Evolutionary conservation across 164 flowering plant genomes (phyloP).

Genomic region (Tinospora cordifolia): DNA sequence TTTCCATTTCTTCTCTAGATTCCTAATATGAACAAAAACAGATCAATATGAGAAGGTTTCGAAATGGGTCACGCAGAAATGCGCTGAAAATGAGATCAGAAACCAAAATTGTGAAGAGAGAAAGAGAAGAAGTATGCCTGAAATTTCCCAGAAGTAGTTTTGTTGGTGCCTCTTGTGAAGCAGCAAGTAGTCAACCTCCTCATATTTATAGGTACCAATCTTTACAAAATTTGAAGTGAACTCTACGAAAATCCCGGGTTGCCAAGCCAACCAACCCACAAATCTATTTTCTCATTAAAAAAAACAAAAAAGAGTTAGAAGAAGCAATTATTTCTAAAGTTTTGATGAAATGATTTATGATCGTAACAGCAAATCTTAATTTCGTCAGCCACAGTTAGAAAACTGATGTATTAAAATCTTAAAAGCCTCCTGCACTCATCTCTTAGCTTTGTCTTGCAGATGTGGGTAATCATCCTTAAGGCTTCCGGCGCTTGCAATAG

Average conservation of each 20-base stretch:
- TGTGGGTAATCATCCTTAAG: too few relatives aligned
- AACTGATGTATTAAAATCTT: too few relatives aligned
- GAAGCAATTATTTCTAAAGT: too few relatives aligned
- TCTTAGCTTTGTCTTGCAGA: too few relatives aligned
- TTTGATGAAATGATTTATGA: too few relatives aligned
- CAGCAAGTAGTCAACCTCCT: conserved; percentile 28
- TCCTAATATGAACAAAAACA: conserved; percentile 11
- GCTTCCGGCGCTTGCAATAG: too few relatives aligned
- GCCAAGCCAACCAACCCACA: conserved; percentile 19
- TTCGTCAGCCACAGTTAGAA: too few relatives aligned
- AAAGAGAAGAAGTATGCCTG: conserved; percentile 20
- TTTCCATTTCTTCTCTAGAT: conserved; percentile 26
- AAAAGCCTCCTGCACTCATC: not conserved
- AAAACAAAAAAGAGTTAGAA: not conserved
- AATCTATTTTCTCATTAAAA: not conserved
- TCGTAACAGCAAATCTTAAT: too few relatives aligned
- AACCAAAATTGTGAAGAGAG: not conserved
- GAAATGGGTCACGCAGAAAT: not conserved
- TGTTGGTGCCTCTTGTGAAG: conserved; percentile 25
- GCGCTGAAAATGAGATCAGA: not conserved
- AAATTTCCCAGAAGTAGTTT: conserved; percentile 11
- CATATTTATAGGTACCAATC: conserved; percentile 26
- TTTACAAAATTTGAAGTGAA: conserved; percentile 26
- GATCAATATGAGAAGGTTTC: not conserved
- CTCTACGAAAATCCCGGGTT: conserved; percentile 44